Evolutionary conservation across 169 alveolate species (phyloP).

Genomic region (Cyclospora cayetanensis): DNA sequence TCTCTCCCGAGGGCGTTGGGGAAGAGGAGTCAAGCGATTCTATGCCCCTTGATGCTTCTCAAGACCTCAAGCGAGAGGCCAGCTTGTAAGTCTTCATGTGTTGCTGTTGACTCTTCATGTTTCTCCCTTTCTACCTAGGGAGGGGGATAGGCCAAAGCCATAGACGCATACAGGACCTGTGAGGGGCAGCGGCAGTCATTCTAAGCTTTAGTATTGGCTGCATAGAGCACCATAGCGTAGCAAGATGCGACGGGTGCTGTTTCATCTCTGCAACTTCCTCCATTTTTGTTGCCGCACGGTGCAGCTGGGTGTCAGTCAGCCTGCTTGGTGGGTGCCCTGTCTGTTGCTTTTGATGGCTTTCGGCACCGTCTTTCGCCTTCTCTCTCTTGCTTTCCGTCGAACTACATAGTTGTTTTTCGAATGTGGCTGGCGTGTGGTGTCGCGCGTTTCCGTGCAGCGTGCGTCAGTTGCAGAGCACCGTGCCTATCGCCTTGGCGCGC

Average conservation of each 20-base stretch:
- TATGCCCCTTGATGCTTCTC: background rate
- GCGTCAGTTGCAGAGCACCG: constrained; percentile 3
- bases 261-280: too few species aligned
- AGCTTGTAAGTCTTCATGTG: background rate
- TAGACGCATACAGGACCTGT: too few species aligned
- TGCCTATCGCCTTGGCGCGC: constrained; percentile 19
- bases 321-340: background rate
- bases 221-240: too few species aligned
- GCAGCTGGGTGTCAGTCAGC: background rate
- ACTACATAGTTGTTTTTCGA: background rate
- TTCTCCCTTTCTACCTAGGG: background rate
- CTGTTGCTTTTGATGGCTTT: background rate
- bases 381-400: background rate
- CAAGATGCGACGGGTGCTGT: too few species aligned
- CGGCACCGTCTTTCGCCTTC: background rate
- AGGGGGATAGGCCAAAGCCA: too few species aligned
- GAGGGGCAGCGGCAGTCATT: too few species aligned
- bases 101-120: background rate
- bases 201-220: too few species aligned
- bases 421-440: background rate
- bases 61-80: constrained; percentile 56
- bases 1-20: background rate
- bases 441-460: constrained; percentile 14
- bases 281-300: background rate
- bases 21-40: background rate